Percentiles rank a stretch among this genome's conserved stretches.
Evolutionary conservation across 2,329 filamentous ascomycete species (phyloP).

Genomic region (Paraphaeosphaeria minitans): DNA sequence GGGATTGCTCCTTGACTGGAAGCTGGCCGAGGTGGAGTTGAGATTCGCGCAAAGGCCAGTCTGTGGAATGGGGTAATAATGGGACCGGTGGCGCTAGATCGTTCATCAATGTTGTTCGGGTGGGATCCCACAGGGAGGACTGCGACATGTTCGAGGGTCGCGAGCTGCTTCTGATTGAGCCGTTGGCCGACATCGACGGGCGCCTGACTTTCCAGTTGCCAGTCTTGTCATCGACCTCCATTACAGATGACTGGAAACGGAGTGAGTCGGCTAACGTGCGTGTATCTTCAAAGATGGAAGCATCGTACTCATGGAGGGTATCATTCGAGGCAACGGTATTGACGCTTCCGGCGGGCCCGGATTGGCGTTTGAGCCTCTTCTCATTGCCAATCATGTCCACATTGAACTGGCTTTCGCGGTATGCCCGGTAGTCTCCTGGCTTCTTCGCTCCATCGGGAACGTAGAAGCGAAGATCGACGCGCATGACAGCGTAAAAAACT

Average conservation of each 20-base stretch:
- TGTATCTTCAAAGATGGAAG: conserved; percentile 39
- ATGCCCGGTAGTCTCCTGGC: conserved; percentile 34
- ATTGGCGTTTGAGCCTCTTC: conserved; percentile 27
- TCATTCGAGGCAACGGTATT: conserved; percentile 25
- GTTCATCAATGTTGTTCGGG: conserved; percentile 22
- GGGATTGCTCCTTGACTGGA: conserved; percentile 10
- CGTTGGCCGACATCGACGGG: conserved; percentile 18
- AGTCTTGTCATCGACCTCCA: conserved; percentile 39
- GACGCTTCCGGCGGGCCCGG: conserved; percentile 1
- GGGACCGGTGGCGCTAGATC: conserved; percentile 34
- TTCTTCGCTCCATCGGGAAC: conserved; percentile 71
- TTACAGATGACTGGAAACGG: conserved; percentile 36
- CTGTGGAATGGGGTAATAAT: conserved; percentile 19
- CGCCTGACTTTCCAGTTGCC: conserved; percentile 42
- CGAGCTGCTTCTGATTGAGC: conserved; percentile 19
- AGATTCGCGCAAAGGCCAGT: conserved; percentile 34
- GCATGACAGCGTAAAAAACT: conserved; percentile 66
- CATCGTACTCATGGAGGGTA: conserved; percentile 36
- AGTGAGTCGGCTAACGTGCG: conserved; percentile 42
- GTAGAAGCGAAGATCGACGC: conserved; percentile 79
- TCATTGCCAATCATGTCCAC: conserved; percentile 28
- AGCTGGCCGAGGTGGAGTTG: conserved; percentile 18
- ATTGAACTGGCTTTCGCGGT: conserved; percentile 25
- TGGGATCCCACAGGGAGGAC: conserved; percentile 24
- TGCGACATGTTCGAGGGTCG: conserved; percentile 18